Base-by-base conservation (phyloP, 169 alveolate genomes). In the Plasmodium falciparum region DNA sequence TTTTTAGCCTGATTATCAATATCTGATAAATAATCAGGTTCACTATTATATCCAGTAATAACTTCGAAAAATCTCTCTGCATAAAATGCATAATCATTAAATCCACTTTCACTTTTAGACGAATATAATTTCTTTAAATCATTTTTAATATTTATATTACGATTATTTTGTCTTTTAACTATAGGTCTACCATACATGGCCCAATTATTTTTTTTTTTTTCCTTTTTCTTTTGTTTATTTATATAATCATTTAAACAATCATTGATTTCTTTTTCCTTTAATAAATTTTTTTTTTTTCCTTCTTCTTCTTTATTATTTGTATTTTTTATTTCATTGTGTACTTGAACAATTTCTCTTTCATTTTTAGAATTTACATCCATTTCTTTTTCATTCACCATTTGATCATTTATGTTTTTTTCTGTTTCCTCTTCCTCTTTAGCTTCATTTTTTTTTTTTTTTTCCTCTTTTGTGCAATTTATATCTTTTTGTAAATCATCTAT, bases 201-300 rank as follows among this genome's bases (percentile, higher is more conserved):
- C 90, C 90, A 80, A 49, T 69, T 80, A 33, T 80, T 80, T 80
- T 80, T 80, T 80, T 80, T 80, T 65, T 66, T 76, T 33, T 76
- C 75, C 24, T 76, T 76, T 33, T 65, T 65, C 24, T 76, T 65
- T 24, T 49, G 65, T 29, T 24, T 47, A 11, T 26, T n/a, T 61
- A 61, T 29, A 22, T 76, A 76, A 56, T 76, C 89, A 33, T 76
- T 65, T 15, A 76, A 69, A n/a, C 66, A 50, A 58, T 76, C 89
- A 22, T 76, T 47, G 3, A 61, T 43, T 76, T 29, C 71, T 12
- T 52, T 52, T 20, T 49, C 62, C 17, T 76, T 74, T 20, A 15
- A 8, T 13, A 50, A 20, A 15, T 11, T 22, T 49, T 2, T 11
- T 7, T 54, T 13, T 56, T 76, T 76, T 47, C 58, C 45, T 63